Evolutionary conservation across 192 early-diverging fungal species (phyloP).

Genomic region (Chytriomyces sp.): DNA sequence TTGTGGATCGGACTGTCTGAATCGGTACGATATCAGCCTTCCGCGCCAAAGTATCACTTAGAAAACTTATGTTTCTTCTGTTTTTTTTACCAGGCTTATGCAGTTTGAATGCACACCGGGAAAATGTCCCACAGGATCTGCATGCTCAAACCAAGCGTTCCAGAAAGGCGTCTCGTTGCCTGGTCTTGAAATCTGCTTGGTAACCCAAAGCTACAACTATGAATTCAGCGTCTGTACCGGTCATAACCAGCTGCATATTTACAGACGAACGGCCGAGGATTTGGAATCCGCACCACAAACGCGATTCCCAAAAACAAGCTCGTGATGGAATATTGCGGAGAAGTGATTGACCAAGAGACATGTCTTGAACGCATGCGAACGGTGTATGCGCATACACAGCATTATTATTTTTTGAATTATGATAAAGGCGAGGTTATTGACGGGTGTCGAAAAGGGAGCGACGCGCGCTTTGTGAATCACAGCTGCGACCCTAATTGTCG

Average conservation of each 20-base stretch:
- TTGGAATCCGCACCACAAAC: conserved; percentile 65
- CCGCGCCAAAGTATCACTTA: neutral
- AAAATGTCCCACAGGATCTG: conserved; percentile 67
- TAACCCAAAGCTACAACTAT: conserved; percentile 33
- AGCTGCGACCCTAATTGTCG: conserved; percentile 85
- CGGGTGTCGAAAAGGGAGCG: conserved; percentile 75
- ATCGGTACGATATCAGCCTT: conserved; percentile 50
- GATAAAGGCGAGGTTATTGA: conserved; percentile 78
- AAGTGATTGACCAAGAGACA: conserved; percentile 71
- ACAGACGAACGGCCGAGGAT: conserved; percentile 71
- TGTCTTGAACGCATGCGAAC: conserved; percentile 76
- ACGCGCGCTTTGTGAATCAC: conserved; percentile 86
- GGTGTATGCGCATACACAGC: conserved; percentile 65
- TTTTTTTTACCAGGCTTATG: conserved; percentile 14
- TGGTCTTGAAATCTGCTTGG: conserved; percentile 68
- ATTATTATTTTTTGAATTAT: conserved; percentile 84
- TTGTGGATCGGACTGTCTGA: conserved; percentile 76
- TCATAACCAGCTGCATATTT: neutral
- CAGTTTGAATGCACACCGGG: conserved; percentile 70
- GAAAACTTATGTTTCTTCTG: conserved; percentile 62
- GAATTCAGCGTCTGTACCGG: neutral
- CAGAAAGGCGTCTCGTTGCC: conserved; percentile 59
- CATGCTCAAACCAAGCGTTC: conserved; percentile 81
- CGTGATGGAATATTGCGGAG: conserved; percentile 83
- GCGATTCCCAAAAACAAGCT: conserved; percentile 63